Conservation (phyloP, 306 rosid genomes). For the Sechiopsis laciniata region DNA sequence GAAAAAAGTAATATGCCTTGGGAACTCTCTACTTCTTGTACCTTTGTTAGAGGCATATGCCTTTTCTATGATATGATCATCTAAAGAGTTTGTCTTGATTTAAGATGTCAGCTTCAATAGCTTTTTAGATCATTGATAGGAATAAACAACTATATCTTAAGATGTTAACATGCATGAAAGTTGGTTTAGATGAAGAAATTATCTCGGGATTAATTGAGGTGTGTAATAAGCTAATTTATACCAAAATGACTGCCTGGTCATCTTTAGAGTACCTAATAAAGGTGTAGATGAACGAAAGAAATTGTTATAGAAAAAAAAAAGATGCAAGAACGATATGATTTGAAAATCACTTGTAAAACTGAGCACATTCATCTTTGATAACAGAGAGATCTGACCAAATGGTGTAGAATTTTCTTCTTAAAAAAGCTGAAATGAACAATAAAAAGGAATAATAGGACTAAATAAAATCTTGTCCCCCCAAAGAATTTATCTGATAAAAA, state of each 20-base stretch:
- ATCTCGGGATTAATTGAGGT: background rate
- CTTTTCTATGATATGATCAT: too few species aligned
- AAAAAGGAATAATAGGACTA: slow-evolving; percentile 10
- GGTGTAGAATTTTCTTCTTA: slow-evolving; percentile 3
- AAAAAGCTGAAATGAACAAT: slow-evolving; percentile 1
- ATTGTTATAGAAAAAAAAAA: background rate
- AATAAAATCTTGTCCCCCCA: slow-evolving; percentile 21
- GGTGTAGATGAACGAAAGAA: background rate
- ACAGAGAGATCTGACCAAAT: background rate
- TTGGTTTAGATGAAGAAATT: too few species aligned
- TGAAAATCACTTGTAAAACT: background rate
- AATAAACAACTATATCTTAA: too few species aligned
- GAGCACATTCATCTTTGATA: background rate
- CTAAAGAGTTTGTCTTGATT: too few species aligned
- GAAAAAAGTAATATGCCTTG: slow-evolving; percentile 1
- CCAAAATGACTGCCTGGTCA: background rate
- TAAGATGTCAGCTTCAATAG: too few species aligned
- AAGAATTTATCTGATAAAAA: slow-evolving; percentile 19
- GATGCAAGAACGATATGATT: background rate
- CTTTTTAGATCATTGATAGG: too few species aligned
- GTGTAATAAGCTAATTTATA: background rate
- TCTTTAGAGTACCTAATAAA: background rate
- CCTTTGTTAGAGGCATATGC: too few species aligned
- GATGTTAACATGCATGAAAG: too few species aligned
- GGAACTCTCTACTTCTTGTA: too few species aligned